Evolutionary conservation across 2,329 filamentous ascomycete species (phyloP), one percentile per base, ranked within the genome.

Genomic region (Hymenoscyphus occultus): DNA sequence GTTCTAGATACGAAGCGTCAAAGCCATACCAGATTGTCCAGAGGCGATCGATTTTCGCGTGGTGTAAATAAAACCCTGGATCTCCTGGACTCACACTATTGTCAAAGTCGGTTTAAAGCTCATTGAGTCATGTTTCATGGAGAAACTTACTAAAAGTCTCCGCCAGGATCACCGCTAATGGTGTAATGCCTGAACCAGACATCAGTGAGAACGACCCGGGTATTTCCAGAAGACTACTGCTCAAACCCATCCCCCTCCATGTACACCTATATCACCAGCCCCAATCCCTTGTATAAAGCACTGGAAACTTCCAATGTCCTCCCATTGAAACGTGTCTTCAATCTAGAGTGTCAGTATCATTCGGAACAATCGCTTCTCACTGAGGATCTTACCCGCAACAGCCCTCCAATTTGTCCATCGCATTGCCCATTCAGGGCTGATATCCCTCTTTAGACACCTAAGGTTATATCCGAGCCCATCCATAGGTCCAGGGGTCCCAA

Each of bases 31-130:
- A 62, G 10, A 62, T 10, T 16, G 60, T 62, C 45, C 48, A 62
- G 5, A 62, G 31, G 13, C 60, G 45, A 66, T 82, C 80, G 57
- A 82, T 77, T 70, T 79, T 76, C 0, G 74, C 78, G 61, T 82
- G 80, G 65, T 82, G 80, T 14, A 80, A 69, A 64, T 77, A 81
- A 71, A 82, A 82, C 1, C 71, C 79, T 1, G 80, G 80, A 63
- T 82, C 80, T 1, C 78, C 74, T 0, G 80, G 76, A 22, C 77
- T 79, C 59, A 79, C 76, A 65, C 57, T 59, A 28, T 42, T 9
- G 5, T 19, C 19, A 19, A 19, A 9, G 32, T 35, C 32, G 9
- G 19, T 2, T 19, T 9, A 10, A 2, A 48, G 45, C 45, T n/a
- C 16, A 10, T n/a, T 5, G 3, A 9, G 7, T 19, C 19, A 48